phyloP scores from a whole-genome alignment of 257 asterid species.

The Nicotiana noctiflora region DNA sequence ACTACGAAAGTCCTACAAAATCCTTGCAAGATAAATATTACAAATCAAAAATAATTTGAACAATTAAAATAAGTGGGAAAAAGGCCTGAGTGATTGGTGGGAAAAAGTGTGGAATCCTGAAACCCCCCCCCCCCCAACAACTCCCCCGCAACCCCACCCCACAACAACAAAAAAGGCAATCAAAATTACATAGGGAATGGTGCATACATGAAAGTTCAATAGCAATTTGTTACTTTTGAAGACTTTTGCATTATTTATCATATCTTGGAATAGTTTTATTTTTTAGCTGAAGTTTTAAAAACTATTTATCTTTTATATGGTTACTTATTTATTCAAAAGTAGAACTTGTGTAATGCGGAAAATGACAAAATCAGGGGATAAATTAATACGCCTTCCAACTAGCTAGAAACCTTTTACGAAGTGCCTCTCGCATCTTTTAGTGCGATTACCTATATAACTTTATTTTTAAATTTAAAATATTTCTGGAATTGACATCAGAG shows the following conservation, averaged over 20 bases:
- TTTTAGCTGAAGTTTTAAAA: background rate
- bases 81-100: background rate
- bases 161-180: too few species aligned
- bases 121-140: too few species aligned
- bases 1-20: background rate
- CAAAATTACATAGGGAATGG: too few species aligned
- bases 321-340: background rate
- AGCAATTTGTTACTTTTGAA: background rate
- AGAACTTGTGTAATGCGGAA: background rate
- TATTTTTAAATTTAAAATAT: background rate
- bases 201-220: background rate
- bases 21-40: background rate
- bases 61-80: too few species aligned
- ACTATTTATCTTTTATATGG: background rate
- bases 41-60: background rate
- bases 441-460: background rate
- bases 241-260: background rate
- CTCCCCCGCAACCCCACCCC: too few species aligned
- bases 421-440: background rate
- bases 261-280: background rate
- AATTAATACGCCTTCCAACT: background rate
- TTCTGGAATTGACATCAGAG: background rate
- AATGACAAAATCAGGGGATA: slow-evolving; percentile 1
- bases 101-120: background rate
- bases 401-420: background rate